Evolutionary conservation across 1,284 basidiomycete genomes (phyloP).

Genomic region (Polyporus tsugae): DNA sequence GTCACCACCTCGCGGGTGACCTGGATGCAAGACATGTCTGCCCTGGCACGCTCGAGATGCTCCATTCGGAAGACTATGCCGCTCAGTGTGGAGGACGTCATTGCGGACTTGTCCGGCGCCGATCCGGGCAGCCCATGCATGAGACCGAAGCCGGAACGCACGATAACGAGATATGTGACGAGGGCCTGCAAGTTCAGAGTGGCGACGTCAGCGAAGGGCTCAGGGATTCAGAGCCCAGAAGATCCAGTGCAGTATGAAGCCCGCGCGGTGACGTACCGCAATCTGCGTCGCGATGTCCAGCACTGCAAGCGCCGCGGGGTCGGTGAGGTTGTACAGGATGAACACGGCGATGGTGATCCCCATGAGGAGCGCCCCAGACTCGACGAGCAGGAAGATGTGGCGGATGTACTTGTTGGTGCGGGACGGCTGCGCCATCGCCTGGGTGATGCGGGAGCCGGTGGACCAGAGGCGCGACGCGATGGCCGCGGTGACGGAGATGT

Average conservation of each 20-base stretch:
- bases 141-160: slow-evolving; percentile 20
- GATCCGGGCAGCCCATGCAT: slow-evolving; percentile 11
- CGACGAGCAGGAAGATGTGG: slow-evolving; percentile 14
- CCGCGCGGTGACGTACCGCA: slow-evolving; percentile 5
- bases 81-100: background rate
- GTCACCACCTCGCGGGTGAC: slow-evolving; percentile 5
- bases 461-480: slow-evolving; percentile 19
- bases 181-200: slow-evolving; percentile 6
- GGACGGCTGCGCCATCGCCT: background rate
- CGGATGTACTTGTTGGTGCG: background rate
- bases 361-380: slow-evolving; percentile 13
- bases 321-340: background rate
- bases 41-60: background rate
- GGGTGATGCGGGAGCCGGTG: slow-evolving; percentile 10
- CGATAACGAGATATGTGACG: slow-evolving; percentile 17
- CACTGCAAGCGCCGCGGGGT: slow-evolving; percentile 4
- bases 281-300: slow-evolving; percentile 19
- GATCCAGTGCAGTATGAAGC: too few species aligned
- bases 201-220: background rate
- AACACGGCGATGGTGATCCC: slow-evolving; percentile 12
- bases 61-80: slow-evolving; percentile 5
- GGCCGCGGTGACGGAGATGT: slow-evolving; percentile 13
- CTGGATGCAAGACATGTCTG: background rate
- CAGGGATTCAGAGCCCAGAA: background rate
- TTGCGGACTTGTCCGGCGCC: background rate